Conservation (phyloP, 73 alveolate species). For the Breviolum minutum region DNA sequence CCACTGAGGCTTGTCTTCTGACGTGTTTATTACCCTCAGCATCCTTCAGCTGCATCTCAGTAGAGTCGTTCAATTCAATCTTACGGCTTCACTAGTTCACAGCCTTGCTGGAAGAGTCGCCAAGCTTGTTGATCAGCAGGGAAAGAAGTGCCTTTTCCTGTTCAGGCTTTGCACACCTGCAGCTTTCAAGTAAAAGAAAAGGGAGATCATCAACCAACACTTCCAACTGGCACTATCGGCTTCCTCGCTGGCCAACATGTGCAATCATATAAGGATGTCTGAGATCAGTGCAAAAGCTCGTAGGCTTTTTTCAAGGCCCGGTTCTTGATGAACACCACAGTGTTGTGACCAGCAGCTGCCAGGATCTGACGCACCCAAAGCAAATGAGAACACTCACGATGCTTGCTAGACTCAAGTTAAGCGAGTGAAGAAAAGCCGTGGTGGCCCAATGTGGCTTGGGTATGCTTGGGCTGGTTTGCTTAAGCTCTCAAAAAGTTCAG, state of each 20-base stretch:
- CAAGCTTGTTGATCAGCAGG: conserved; percentile 61
- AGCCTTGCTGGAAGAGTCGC: conserved; percentile 79
- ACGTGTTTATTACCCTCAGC: background rate
- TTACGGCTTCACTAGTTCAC: background rate
- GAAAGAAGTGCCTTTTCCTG: conserved; percentile 65
- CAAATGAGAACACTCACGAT: background rate
- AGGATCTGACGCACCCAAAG: background rate
- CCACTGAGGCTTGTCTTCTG: background rate
- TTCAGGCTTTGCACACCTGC: conserved; percentile 73
- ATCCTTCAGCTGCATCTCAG: background rate
- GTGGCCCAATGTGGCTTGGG: background rate
- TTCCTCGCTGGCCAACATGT: background rate
- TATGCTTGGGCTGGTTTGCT: background rate
- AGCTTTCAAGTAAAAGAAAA: background rate
- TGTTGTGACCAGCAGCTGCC: conserved; percentile 44
- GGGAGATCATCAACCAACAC: background rate
- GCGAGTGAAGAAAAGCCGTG: too few species aligned
- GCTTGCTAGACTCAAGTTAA: background rate
- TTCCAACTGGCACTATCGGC: background rate
- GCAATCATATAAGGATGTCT: background rate
- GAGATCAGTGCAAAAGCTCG: conserved; percentile 25
- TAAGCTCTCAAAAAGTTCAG: background rate
- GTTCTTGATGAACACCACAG: conserved; percentile 68
- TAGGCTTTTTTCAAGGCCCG: conserved; percentile 35
- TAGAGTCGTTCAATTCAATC: background rate